Evolutionary conservation across 2,329 filamentous ascomycete genomes (phyloP), one percentile per base, ranked within the genome.

Genomic region (Calonectria leucothoes): DNA sequence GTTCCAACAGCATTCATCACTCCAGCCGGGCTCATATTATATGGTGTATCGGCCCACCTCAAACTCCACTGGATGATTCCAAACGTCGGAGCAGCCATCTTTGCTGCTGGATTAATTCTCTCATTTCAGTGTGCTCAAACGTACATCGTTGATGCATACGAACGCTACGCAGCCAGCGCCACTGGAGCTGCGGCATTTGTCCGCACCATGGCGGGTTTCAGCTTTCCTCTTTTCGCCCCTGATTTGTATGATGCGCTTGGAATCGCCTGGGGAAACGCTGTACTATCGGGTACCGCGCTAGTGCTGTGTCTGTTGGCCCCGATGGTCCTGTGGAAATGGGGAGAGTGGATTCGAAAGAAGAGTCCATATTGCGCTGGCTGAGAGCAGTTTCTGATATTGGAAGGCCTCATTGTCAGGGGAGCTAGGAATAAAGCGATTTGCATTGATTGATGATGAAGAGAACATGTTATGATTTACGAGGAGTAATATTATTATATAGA

Each of bases 51-150:
- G 0, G 83, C 86, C 0, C 78, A 89, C 33, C 77, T 83, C 4
- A 75, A 82, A 3, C 75, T 84, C 0, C 87, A 89, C 78, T 90
- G 88, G 88, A 85, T 88, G 33, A 82, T 91, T 7, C 90, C 91
- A 0, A 91, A 93, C 71, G 85, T 93, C 37, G 92, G 91, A 2
- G 89, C 89, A 11, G 82, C 76, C 0, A 79, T 85, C 0, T 82
- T 86, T 23, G 76, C 90, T 0, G 82, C 87, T 0, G 91, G 90
- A 0, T 87, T 90, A 66, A 89, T 92, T 59, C 85, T 90, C 0
- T 85, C 87, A 0, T 93, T 92, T 74, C 89, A 90, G 80, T 89
- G 89, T 31, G 87, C 89, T 45, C 88, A 91, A 76, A 90, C 90
- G 0, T 92, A 92, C 69, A 85, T 91, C 2, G 87, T 91, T 15